Conservation (phyloP, 257 asterid species). For the Ligustrum vulgare region DNA sequence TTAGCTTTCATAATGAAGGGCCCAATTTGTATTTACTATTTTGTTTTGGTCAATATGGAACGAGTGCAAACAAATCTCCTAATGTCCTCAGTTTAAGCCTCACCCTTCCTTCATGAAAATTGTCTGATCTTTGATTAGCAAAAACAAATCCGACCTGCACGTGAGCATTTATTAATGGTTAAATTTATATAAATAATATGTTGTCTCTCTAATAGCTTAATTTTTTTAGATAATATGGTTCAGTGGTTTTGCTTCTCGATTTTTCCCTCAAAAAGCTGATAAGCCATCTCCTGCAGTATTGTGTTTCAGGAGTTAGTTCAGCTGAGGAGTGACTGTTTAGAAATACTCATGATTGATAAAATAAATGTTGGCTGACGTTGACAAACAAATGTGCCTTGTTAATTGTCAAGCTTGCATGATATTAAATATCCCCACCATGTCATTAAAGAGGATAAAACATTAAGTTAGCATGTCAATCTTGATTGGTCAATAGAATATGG, state of each 20-base stretch:
- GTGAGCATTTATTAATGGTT: background rate
- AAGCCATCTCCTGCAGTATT: background rate
- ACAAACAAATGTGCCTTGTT: background rate
- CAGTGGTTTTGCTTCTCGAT: background rate
- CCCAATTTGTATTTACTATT: no score
- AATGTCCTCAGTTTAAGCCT: background rate
- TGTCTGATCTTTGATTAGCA: background rate
- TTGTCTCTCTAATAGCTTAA: background rate
- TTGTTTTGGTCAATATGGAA: background rate
- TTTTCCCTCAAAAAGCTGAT: background rate
- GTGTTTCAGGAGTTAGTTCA: background rate
- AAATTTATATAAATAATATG: no score
- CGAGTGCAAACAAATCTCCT: background rate
- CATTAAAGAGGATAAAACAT: background rate
- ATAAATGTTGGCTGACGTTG: background rate
- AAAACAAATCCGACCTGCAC: background rate
- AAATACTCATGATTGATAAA: background rate
- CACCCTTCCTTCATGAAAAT: background rate
- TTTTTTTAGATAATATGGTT: no score
- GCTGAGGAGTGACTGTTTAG: background rate
- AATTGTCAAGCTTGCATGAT: background rate
- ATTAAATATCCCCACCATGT: no score
- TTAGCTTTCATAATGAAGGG: no score
- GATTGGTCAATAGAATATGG: background rate
- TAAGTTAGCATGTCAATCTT: background rate